Evolutionary conservation across 495 filamentous ascomycete species (phyloP), one percentile per base, ranked within the genome.

Genomic region (Podospora pseudocomata): DNA sequence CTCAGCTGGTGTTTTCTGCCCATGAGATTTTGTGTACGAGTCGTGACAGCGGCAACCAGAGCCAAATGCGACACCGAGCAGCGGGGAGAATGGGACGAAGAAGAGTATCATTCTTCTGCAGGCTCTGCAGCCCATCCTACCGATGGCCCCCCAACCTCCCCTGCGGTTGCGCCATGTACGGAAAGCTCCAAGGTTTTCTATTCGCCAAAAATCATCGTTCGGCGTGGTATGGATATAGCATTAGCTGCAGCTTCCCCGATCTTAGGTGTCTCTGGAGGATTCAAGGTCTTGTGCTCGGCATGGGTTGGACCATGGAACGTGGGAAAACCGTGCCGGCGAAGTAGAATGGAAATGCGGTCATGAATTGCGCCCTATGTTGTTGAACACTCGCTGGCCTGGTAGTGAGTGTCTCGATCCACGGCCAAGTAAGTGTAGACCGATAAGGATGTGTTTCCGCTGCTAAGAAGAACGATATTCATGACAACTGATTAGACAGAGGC

Each of bases 211-310:
- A 4, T 18, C 5, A 28, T 28, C 26, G 30, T 61, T 18, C 26
- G 27, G 59, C 59, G 59, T 61, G 26, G 59, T 61, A 61, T 61
- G 27, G 23, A 6, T 30, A 18, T 18, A 27, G 5, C 19, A 28
- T 32, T 61, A 61, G 59, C 59, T 61, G 59, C 59, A 58, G 34
- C 18, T 63, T 44, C 61, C 61, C 34, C 61, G 61, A 63, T 63
- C 61, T 63, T 63, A 32, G 61, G 61, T 63, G 27, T 49, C 61
- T 28, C 18, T 26, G 18, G 20, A 58, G 61, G 61, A 63, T 63
- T 49, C 61, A 63, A 49, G 32, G 30, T 63, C 27, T 26, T 28
- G 61, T 49, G 28, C 61, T 63, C 61, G 32, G 61, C 32, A 63
- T 11, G 18, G 18, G 28, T n/a, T 28, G 28, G 32, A 49, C 34